These are phyloP conservation scores for Eutrema salsugineum DNA, from an alignment of 441 rosid genomes.

Conservation along the genomic window DNA sequence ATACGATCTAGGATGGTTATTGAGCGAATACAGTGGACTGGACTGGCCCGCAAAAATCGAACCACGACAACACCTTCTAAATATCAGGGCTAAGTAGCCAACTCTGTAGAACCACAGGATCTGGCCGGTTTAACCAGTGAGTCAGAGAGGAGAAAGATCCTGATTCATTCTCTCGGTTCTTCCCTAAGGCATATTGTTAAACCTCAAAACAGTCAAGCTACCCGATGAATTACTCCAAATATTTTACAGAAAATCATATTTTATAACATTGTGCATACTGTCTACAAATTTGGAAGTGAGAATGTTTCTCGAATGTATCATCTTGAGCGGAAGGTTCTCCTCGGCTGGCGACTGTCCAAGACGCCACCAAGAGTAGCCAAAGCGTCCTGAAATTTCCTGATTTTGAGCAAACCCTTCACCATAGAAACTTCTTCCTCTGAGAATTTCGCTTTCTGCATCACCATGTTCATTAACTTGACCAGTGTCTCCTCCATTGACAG, in stretches of 20 bases:
- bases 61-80: neutral
- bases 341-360: slow-evolving; percentile 45
- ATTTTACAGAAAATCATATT: neutral
- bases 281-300: neutral
- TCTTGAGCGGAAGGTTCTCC: slow-evolving; percentile 41
- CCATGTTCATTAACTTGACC: slow-evolving; percentile 52
- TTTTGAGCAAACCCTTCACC: slow-evolving; percentile 72
- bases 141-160: too few species aligned
- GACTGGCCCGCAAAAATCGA: neutral
- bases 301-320: slow-evolving; percentile 3
- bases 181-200: neutral
- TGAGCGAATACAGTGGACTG: neutral
- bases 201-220: too few species aligned
- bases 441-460: slow-evolving; percentile 71
- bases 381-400: slow-evolving; percentile 74
- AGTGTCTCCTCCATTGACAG: slow-evolving; percentile 74
- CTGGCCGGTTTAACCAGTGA: neutral
- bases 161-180: neutral
- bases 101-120: neutral
- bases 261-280: neutral
- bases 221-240: neutral
- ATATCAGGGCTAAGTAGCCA: too few species aligned
- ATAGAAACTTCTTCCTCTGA: slow-evolving; percentile 56
- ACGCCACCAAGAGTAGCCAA: slow-evolving; percentile 63
- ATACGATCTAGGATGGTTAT: neutral